Percentiles rank a stretch among this genome's conserved stretches.
Conservation (phyloP, 2,329 filamentous ascomycete genomes). For the Stagonosporopsis rhizophila region DNA sequence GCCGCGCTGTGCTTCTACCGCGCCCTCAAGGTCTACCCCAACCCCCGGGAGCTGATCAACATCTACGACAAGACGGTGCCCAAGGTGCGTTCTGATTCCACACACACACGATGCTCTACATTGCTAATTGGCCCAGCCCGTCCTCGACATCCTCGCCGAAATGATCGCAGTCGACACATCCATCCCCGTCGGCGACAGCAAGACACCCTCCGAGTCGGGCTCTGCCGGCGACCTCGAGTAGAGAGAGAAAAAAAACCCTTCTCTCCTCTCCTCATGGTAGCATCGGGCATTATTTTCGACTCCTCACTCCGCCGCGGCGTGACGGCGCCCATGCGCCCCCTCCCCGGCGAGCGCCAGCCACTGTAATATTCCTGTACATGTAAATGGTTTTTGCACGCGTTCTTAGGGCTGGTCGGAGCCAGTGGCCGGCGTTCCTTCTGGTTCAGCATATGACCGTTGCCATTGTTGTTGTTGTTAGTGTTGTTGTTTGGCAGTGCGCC, state of each 20-base stretch:
- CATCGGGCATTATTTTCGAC: slow-evolving; percentile 21
- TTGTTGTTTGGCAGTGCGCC: slow-evolving; percentile 14
- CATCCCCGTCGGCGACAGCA: slow-evolving; percentile 51
- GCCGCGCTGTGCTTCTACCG: slow-evolving; percentile 97
- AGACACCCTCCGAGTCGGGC: slow-evolving; percentile 46
- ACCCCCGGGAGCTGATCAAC: slow-evolving; percentile 87
- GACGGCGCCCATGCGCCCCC: not conserved
- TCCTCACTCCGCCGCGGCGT: slow-evolving; percentile 4
- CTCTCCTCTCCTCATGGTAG: not conserved
- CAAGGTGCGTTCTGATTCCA: slow-evolving; percentile 67
- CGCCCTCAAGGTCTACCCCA: slow-evolving; percentile 97
- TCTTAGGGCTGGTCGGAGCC: slow-evolving; percentile 23
- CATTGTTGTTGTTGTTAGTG: not conserved
- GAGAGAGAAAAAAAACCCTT: too few species aligned
- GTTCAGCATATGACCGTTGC: slow-evolving; percentile 21
- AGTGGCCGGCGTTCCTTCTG: slow-evolving; percentile 40
- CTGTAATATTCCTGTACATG: slow-evolving; percentile 48
- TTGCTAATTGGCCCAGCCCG: slow-evolving; percentile 64
- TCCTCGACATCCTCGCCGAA: slow-evolving; percentile 94
- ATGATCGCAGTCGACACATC: slow-evolving; percentile 93
- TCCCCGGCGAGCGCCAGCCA: slow-evolving; percentile 28
- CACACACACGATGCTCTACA: too few species aligned
- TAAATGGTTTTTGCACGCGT: slow-evolving; percentile 34
- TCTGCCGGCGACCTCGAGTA: slow-evolving; percentile 47
- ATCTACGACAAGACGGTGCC: slow-evolving; percentile 99